A percentile compares a stretch with the other conserved stretches of the same genome.
phyloP scores from a whole-genome alignment of 768 basidiomycete genomes.

The Termitomyces sp. region DNA sequence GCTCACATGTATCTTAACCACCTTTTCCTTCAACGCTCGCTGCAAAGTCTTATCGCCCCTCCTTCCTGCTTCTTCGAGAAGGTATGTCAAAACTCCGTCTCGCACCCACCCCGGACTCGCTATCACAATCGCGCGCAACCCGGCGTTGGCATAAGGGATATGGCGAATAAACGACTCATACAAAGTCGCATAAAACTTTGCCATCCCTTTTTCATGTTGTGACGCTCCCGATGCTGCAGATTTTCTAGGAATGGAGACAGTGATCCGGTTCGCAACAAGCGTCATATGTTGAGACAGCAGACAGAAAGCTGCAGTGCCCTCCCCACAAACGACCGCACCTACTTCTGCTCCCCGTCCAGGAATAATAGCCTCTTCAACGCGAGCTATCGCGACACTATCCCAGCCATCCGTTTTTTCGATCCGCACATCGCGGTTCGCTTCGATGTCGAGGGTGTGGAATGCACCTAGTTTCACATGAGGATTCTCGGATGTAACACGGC shows the following conservation, averaged over 20 bases:
- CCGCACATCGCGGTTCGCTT: conserved; percentile 85
- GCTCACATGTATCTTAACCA: conserved; percentile 85
- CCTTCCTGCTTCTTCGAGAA: conserved; percentile 75
- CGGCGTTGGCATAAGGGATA: conserved; percentile 74
- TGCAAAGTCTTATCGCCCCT: conserved; percentile 84
- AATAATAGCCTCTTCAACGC: conserved; percentile 84
- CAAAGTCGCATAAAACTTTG: conserved; percentile 77
- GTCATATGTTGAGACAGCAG: conserved; percentile 97
- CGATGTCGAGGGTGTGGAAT: conserved; percentile 92
- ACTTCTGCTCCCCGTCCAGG: conserved; percentile 97
- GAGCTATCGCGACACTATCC: conserved; percentile 83
- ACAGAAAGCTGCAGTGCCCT: conserved; percentile 93
- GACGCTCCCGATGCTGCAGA: conserved; percentile 75
- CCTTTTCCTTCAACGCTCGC: conserved; percentile 74
- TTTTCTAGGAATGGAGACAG: conserved; percentile 88
- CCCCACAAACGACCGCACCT: conserved; percentile 93
- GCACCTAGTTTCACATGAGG: conserved; percentile 88
- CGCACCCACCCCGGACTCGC: conserved; percentile 96
- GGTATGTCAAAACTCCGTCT: conserved; percentile 81
- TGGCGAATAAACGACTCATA: conserved; percentile 88
- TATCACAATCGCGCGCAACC: conserved; percentile 87
- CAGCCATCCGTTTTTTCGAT: conserved; percentile 87
- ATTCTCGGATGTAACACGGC: conserved; percentile 84
- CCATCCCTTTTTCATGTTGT: conserved; percentile 90
- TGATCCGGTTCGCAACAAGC: conserved; percentile 84